Evolutionary conservation across 78 protist genomes (phyloP).

Genomic region (Corallochytrium limacisporum): DNA sequence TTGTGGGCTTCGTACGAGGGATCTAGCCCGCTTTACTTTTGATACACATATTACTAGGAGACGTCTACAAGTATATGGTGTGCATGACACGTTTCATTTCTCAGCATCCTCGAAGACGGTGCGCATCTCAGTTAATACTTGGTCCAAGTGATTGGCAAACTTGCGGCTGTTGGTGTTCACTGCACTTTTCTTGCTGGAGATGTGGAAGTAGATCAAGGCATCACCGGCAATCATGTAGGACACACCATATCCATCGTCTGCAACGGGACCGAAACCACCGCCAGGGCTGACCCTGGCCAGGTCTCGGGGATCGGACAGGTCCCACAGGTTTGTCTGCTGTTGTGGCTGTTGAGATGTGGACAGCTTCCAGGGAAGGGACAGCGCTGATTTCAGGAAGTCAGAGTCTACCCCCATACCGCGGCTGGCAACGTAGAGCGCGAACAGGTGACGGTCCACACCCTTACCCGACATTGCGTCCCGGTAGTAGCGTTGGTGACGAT

Average conservation of each 20-base stretch:
- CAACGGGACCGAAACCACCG: slow-evolving; percentile 46
- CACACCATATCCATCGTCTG: slow-evolving; percentile 33
- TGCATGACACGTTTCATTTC: too few relatives aligned
- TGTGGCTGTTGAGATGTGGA: slow-evolving; percentile 21
- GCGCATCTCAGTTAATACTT: too few relatives aligned
- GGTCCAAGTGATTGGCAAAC: too few relatives aligned
- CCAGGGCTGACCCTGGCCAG: not conserved
- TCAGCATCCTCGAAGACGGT: too few relatives aligned
- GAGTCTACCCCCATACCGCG: slow-evolving; percentile 12
- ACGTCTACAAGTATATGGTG: too few relatives aligned
- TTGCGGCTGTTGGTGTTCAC: too few relatives aligned
- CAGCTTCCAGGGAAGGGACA: slow-evolving; percentile 23
- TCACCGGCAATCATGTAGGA: slow-evolving; percentile 26
- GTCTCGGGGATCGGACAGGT: too few relatives aligned
- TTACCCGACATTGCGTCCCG: slow-evolving; percentile 18
- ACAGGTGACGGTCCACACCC: slow-evolving; percentile 43
- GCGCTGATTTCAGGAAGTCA: slow-evolving; percentile 18
- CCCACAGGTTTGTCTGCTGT: slow-evolving; percentile 12
- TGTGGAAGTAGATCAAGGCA: slow-evolving; percentile 4
- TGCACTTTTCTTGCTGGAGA: slow-evolving; percentile 2
- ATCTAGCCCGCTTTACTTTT: too few relatives aligned
- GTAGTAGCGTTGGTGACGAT: not conserved
- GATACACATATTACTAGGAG: too few relatives aligned
- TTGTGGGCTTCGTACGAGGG: too few relatives aligned
- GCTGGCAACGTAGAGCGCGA: slow-evolving; percentile 34